These are phyloP conservation scores for Danielia reshetovae DNA, from an alignment of 805 yeast genomes.

Conservation along the genomic window DNA sequence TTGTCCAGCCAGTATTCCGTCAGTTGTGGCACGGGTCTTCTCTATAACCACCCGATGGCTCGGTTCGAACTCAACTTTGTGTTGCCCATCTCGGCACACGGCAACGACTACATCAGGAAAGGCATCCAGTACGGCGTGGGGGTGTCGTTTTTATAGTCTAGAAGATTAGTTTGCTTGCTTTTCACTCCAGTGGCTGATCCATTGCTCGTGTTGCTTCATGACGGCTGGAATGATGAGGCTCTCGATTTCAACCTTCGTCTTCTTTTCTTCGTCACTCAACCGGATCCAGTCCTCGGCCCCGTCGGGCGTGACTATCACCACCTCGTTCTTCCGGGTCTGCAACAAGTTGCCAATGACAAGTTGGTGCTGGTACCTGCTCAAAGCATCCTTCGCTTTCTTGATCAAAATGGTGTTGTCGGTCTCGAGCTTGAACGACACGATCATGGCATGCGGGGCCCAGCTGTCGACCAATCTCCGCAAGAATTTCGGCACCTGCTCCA, in stretches of 20 bases:
- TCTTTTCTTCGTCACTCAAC: conserved; percentile 40
- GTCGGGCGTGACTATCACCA: conserved; percentile 70
- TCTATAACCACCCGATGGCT: conserved; percentile 55
- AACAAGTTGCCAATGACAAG: conserved; percentile 90
- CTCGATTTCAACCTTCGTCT: conserved; percentile 61
- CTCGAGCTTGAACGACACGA: conserved; percentile 89
- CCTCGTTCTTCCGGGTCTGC: conserved; percentile 84
- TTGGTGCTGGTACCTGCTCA: conserved; percentile 85
- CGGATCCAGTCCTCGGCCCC: conserved; percentile 46
- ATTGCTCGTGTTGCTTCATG: conserved; percentile 54
- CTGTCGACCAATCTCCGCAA: conserved; percentile 79
- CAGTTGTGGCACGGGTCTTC: conserved; percentile 46
- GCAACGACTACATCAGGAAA: conserved; percentile 45
- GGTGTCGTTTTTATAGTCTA: conserved; percentile 44
- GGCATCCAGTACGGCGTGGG: conserved; percentile 61
- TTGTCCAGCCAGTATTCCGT: conserved; percentile 25
- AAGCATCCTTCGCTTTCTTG: conserved; percentile 72
- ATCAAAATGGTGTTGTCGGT: conserved; percentile 73
- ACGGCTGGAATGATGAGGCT: conserved; percentile 77
- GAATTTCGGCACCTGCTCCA: conserved; percentile 96
- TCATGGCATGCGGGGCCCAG: conserved; percentile 96
- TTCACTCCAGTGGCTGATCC: conserved; percentile 41
- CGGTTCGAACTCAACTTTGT: conserved; percentile 56
- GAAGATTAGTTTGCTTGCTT: not conserved
- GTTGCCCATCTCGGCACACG: conserved; percentile 42